Evolutionary conservation across 2,329 filamentous ascomycete species (phyloP), one percentile per base, ranked within the genome.

Genomic region (Whalleya microplaca): DNA sequence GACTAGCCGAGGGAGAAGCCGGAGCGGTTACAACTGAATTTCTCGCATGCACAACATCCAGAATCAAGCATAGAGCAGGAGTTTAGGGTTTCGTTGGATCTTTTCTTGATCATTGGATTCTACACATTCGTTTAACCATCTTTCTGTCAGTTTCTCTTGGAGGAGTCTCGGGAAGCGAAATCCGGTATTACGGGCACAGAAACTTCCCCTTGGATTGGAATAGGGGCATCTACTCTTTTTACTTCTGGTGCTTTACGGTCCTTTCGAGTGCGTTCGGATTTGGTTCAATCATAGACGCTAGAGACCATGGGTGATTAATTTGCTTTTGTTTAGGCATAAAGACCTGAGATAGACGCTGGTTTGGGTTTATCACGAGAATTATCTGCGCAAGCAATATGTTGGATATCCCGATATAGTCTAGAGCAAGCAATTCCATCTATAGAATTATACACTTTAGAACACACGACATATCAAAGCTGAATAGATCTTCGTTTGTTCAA

Each of bases 1-100:
- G 21, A 45, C 57, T 41, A 59, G 53, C 12, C 64, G 68, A 18
- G 68, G 68, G 7, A 64, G 66, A 55, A 71, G 68, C 61, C 64
- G 68, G 29, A 70, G 68, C 49, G 68, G 68, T 41, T 70, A 70
- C 59, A 70, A 70, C 59, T 70, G 53, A 60, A 44, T 8, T 8
- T 10, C 16, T 51, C 14, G 21, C 21, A 42, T 58, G 41, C 51
- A 54, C 44, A 53, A 44, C 45, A 50, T 42, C 20, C 37, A 29
- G 23, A 12, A 57, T 48, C 32, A 47, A 45, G 44, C 46, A 61
- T 48, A 48, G 21, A 42, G 42, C 16, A 41, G 61, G 53, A 56
- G 58, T 62, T 60, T 27, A 21, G 41, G 52, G 48, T 40, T 45
- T 54, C 16, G 23, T 53, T 46, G 41, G 49, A 19, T 45, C 53